phyloP scores from a whole-genome alignment of 2,329 filamentous ascomycete genomes.

The Sarocladium brachiariae region DNA sequence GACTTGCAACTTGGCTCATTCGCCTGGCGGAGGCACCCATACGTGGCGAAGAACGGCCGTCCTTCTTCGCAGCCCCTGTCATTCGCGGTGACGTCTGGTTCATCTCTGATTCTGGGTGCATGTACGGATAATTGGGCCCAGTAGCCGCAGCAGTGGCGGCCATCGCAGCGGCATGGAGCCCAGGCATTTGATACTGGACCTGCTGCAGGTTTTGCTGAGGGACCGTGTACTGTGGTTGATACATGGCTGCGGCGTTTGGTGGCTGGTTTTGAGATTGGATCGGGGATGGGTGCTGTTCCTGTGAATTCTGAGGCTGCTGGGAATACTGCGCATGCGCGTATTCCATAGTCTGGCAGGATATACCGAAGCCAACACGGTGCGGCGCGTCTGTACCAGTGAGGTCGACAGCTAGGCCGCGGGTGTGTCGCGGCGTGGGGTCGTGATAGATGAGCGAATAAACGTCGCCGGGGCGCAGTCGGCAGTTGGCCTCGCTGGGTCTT shows the following conservation, averaged over 20 bases:
- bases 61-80: slow-evolving; percentile 58
- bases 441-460: slow-evolving; percentile 7
- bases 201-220: slow-evolving; percentile 65
- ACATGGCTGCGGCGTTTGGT: slow-evolving; percentile 49
- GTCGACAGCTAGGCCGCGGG: not conserved
- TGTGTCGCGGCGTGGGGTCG: slow-evolving; percentile 8
- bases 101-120: slow-evolving; percentile 63
- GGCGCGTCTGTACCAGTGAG: slow-evolving; percentile 1
- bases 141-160: slow-evolving; percentile 85
- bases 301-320: slow-evolving; percentile 60
- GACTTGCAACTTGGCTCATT: slow-evolving; percentile 72
- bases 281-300: slow-evolving; percentile 66
- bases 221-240: slow-evolving; percentile 71
- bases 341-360: slow-evolving; percentile 47
- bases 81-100: slow-evolving; percentile 72
- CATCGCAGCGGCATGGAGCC: slow-evolving; percentile 87
- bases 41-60: slow-evolving; percentile 71
- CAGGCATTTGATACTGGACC: slow-evolving; percentile 63
- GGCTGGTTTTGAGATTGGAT: slow-evolving; percentile 61
- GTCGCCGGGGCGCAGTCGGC: slow-evolving; percentile 2
- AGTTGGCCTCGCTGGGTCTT: slow-evolving; percentile 3
- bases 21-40: slow-evolving; percentile 54
- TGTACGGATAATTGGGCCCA: slow-evolving; percentile 68
- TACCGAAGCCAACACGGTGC: not conserved
- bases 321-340: slow-evolving; percentile 69